phyloP scores from a whole-genome alignment of 768 basidiomycete genomes.

The Rhizopogon vulgaris region DNA sequence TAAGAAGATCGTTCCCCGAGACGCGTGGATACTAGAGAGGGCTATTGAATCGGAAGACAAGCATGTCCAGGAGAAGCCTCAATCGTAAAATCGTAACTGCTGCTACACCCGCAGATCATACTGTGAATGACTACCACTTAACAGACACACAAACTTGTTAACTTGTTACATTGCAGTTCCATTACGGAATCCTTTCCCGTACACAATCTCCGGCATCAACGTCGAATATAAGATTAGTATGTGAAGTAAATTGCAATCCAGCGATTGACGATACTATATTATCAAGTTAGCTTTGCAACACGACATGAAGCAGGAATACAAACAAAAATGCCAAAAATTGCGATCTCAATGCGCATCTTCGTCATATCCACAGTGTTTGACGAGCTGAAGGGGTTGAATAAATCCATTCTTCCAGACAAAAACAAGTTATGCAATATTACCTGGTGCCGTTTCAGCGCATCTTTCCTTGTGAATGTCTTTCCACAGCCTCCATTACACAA shows the following conservation, averaged over 20 bases:
- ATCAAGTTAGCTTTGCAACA: constrained; percentile 1
- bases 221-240: constrained; percentile 1
- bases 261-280: neutral
- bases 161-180: constrained; percentile 2
- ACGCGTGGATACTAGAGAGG: constrained; percentile 84
- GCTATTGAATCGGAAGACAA: constrained; percentile 24
- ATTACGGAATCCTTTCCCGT: neutral
- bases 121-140: neutral
- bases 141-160: neutral
- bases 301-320: neutral
- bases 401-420: constrained; percentile 4
- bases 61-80: neutral
- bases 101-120: neutral
- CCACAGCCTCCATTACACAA: constrained; percentile 79
- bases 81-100: neutral
- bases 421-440: constrained; percentile 29
- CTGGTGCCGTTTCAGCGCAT: constrained; percentile 83
- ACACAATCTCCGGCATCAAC: neutral
- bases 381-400: constrained; percentile 41
- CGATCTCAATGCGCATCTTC: constrained; percentile 34
- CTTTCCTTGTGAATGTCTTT: constrained; percentile 84
- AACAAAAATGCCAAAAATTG: neutral
- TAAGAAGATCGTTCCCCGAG: constrained; percentile 80
- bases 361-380: constrained; percentile 72
- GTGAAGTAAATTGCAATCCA: neutral